Base-by-base conservation (phyloP, 345 rosid genomes). In the Eucalyptus decipiens region DNA sequence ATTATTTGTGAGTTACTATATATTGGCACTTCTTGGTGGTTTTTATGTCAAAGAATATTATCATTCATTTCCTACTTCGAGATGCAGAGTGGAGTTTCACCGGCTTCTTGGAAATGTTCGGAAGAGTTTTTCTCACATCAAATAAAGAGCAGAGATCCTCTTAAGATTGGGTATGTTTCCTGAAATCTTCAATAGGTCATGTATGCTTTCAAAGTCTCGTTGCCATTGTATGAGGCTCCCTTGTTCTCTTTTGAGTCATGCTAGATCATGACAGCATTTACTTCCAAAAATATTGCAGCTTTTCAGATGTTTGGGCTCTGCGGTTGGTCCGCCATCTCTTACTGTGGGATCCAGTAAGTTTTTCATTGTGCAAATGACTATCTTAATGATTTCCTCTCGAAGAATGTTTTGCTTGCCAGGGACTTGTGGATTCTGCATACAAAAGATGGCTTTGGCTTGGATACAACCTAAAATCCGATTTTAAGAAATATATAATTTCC, bases 71-170 rank as follows among this genome's bases (percentile, higher is more conserved):
- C n/a, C 88, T 12, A 86, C 56, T 80, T 90, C 10, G 89, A 89
- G 65, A 89, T 88, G 91, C 86, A 96, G 98, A 96, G 92, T 91
- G 94, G 95, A 91, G 92, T 91, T 87, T 95, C 97, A 69, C 98
- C 96, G 49, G 99, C 99, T 90, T 93, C 98, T 34, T 97, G 99
- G 99, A 96, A 95, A 93, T 97, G 99, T 94, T 96, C 98, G 7
- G 99, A 97, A 92, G 99, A 96, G 72, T 96, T 94, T 88, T 95
- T 97, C 56, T 92, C 96, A 43, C 91, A 89, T 86, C 97, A 96
- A 92, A 95, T 96, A 94, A 96, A 92, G 96, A 93, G 95, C 87
- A 93, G 99, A 92, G 99, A 97, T 94, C 98, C 97, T 89, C 95
- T 97, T 88, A 94, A 95, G 90, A 88, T 95, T 23, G 99, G 99